Base-by-base conservation (phyloP, 2,329 filamentous ascomycete species). In the Aureobasidium sp. region DNA sequence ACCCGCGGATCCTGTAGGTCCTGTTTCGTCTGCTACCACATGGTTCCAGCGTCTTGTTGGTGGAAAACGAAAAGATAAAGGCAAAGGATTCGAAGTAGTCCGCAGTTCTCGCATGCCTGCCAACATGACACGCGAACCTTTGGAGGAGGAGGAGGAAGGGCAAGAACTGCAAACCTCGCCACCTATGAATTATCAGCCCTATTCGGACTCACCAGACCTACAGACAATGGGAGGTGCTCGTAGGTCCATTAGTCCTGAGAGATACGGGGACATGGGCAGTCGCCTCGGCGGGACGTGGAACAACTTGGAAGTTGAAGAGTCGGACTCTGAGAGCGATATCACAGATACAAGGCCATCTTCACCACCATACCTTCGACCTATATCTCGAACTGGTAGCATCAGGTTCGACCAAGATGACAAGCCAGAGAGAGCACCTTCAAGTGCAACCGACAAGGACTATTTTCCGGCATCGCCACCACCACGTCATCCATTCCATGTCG, bases 81-180 rank as follows among this genome's bases (percentile, higher is more conserved):
- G 88, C 66, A 97, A 97, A 74, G 94, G 94, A 0, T 99, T 99
- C 67, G 94, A 97, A 73, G 94, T 99, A 5, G 93, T 99, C 17
- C 81, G 94, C 69, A 97, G 92, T 71, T 85, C 91, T 8, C 84
- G 92, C 61, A 91, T 94, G 78, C 91, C 91, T 11, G 75, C 74
- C 2, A 87, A 89, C 7, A 86, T 87, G 62, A 88, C 91, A n/a
- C 65, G 65, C 17, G 64, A 63, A 79, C 82, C 81, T 31, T 80
- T 87, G 62, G 88, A 89, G 57, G 82, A 72, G 57, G 82, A 72
- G 33, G 68, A 69, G 17, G 69, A 67, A 33, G 64, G 64, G n/a
- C 59, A 72, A 47, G 72, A 73, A 62, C 67, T 74, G 65, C 68
- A 72, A 49, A 70, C 65, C 7, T 70, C 67, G 33, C 71, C 71